Percentiles rank a stretch among this genome's conserved stretches.
These are phyloP conservation scores for Berberis vulgaris DNA, from an alignment of 164 flowering plant genomes.

Conservation along the genomic window DNA sequence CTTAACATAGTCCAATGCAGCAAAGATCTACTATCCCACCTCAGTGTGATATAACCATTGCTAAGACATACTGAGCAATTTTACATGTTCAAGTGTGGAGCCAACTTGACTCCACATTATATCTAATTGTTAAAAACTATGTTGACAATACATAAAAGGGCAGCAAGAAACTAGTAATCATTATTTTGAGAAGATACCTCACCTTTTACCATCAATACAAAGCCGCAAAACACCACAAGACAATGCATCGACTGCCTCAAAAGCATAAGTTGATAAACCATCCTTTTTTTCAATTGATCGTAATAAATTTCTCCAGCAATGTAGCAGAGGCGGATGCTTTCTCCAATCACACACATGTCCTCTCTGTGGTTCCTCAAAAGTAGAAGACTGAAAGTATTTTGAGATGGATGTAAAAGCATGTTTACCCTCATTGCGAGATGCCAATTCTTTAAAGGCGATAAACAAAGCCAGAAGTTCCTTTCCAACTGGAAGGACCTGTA, in stretches of 20 bases:
- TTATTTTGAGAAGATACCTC: slow-evolving; percentile 12
- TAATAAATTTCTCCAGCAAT: slow-evolving; percentile 61
- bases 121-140: neutral
- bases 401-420: slow-evolving; percentile 36
- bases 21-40: no score
- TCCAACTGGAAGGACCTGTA: slow-evolving; percentile 82
- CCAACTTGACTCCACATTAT: no score
- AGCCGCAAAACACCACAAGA: slow-evolving; percentile 43
- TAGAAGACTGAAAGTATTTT: slow-evolving; percentile 16
- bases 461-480: slow-evolving; percentile 69
- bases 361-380: slow-evolving; percentile 21
- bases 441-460: slow-evolving; percentile 48
- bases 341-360: slow-evolving; percentile 36
- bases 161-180: neutral
- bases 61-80: no score
- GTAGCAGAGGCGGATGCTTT: slow-evolving; percentile 47
- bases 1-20: no score
- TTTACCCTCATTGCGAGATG: slow-evolving; percentile 48
- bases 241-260: slow-evolving; percentile 43
- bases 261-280: slow-evolving; percentile 31
- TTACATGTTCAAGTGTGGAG: no score
- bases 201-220: slow-evolving; percentile 68
- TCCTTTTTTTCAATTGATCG: slow-evolving; percentile 36
- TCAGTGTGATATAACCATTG: no score
- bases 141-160: neutral